phyloP scores from a whole-genome alignment of 257 asterid genomes.

The Capsicum rhomboideum region DNA sequence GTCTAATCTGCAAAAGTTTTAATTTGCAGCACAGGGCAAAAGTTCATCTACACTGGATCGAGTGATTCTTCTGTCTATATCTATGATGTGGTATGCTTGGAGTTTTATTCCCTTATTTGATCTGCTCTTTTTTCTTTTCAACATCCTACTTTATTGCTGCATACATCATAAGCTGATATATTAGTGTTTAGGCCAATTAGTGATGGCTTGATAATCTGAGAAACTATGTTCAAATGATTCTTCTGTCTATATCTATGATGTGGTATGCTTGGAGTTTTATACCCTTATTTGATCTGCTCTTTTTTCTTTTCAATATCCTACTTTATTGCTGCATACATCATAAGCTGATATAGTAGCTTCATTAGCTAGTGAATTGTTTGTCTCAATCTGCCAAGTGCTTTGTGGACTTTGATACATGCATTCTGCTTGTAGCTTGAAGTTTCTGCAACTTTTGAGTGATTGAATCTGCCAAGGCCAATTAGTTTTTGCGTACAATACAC shows the following conservation, averaged over 20 bases:
- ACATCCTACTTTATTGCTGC: not conserved
- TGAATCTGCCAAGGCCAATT: not conserved
- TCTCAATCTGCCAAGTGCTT: not conserved
- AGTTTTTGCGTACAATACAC: too few relatives aligned
- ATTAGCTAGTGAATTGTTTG: not conserved
- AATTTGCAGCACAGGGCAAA: conserved; percentile 83
- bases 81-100: conserved; percentile 70
- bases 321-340: not conserved
- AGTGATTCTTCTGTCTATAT: conserved; percentile 60
- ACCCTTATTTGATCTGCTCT: not conserved
- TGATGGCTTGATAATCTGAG: too few relatives aligned
- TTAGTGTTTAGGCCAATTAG: too few relatives aligned
- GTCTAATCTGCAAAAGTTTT: not conserved
- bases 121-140: not conserved
- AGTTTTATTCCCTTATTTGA: not conserved
- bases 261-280: conserved; percentile 37
- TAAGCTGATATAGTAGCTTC: not conserved
- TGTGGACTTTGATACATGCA: not conserved
- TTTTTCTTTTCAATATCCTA: not conserved
- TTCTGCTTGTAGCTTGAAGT: not conserved
- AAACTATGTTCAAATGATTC: conserved; percentile 80
- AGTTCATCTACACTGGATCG: conserved; percentile 87
- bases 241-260: conserved; percentile 61
- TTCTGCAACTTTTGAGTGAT: not conserved
- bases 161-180: not conserved